These are phyloP conservation scores for Sporisorium exsertum DNA, from an alignment of 1,284 basidiomycete species.

Conservation along the genomic window DNA sequence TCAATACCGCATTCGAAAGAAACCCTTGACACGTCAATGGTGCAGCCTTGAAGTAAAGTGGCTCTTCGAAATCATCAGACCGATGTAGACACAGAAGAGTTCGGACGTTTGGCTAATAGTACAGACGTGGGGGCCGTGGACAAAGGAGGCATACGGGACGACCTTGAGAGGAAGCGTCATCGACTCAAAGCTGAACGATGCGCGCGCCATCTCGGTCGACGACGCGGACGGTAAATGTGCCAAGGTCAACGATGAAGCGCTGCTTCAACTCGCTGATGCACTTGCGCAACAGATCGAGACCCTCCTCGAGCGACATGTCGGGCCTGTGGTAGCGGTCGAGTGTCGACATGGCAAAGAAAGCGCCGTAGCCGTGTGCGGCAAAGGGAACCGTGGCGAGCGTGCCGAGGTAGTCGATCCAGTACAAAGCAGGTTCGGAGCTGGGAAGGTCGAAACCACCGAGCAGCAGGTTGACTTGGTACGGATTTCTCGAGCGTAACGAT, in stretches of 20 bases:
- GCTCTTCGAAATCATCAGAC: background rate
- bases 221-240: constrained; percentile 86
- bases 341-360: constrained; percentile 90
- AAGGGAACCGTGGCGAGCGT: constrained; percentile 90
- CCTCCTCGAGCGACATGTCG: constrained; percentile 83
- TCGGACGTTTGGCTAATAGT: background rate
- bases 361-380: constrained; percentile 93
- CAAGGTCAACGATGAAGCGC: constrained; percentile 79
- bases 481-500: constrained; percentile 85
- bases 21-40: background rate
- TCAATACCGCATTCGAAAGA: too few relatives aligned
- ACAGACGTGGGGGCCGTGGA: constrained; percentile 2
- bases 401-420: constrained; percentile 96
- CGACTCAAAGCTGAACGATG: constrained; percentile 72
- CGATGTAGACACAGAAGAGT: background rate
- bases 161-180: background rate
- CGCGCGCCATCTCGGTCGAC: constrained; percentile 90
- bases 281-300: constrained; percentile 82
- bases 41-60: background rate
- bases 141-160: background rate
- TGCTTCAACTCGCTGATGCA: constrained; percentile 90
- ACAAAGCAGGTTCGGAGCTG: constrained; percentile 77
- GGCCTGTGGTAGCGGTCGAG: constrained; percentile 85
- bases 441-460: constrained; percentile 89
- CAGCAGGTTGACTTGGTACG: constrained; percentile 92